These are phyloP conservation scores for Byssoonygena ceratinophila DNA, from an alignment of 2,329 filamentous ascomycete species.

Conservation along the genomic window DNA sequence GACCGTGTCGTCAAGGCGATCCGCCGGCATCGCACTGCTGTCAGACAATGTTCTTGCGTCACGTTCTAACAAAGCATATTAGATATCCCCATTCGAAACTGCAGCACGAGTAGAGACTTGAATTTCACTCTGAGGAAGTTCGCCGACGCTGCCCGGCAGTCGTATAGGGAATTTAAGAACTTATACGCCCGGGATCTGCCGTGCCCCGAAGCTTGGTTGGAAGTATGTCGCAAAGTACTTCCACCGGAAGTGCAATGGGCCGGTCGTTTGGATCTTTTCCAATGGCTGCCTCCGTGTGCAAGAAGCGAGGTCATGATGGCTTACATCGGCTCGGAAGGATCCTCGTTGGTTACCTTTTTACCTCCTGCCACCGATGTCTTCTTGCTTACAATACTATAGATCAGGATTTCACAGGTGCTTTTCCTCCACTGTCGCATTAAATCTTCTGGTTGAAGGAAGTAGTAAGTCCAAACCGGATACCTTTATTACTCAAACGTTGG, in stretches of 20 bases:
- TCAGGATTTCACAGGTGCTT: constrained; percentile 32
- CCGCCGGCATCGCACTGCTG: not conserved
- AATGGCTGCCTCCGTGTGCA: constrained; percentile 27
- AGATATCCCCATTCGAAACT: constrained; percentile 29
- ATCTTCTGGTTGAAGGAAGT: constrained; percentile 27
- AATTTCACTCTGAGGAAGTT: constrained; percentile 28
- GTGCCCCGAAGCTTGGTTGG: constrained; percentile 27
- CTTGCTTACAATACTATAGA: constrained; percentile 15
- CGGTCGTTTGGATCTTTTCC: constrained; percentile 28
- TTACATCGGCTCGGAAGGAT: constrained; percentile 28
- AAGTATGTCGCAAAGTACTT: constrained; percentile 23
- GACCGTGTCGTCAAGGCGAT: not conserved
- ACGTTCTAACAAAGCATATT: not conserved
- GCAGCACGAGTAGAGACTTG: constrained; percentile 27
- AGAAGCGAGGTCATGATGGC: constrained; percentile 31
- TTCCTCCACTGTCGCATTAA: constrained; percentile 29
- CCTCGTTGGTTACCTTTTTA: constrained; percentile 19
- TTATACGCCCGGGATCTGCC: constrained; percentile 29
- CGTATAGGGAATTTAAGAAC: constrained; percentile 23
- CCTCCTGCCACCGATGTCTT: not conserved
- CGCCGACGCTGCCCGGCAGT: constrained; percentile 21
- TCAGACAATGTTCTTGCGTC: not conserved
- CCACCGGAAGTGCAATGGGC: constrained; percentile 26
- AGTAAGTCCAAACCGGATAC: constrained; percentile 15
- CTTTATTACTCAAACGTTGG: not conserved